Evolutionary conservation across 2,329 filamentous ascomycete genomes (phyloP), one percentile per base, ranked within the genome.

Genomic region (Lachnum nothofagi): DNA sequence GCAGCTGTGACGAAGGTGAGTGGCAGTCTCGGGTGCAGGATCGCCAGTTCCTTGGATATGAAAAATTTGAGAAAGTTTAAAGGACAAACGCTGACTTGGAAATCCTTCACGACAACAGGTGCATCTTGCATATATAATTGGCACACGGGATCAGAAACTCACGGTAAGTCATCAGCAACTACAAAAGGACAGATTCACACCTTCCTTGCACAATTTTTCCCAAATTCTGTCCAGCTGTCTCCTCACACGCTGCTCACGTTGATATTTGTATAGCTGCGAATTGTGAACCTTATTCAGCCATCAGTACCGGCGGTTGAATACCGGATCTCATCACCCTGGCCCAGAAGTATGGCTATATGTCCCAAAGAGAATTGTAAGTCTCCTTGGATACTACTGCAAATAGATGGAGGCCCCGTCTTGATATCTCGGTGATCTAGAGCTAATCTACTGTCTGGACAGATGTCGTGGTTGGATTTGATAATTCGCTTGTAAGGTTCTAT

Each of bases 391-490:
- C n/a, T n/a, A n/a, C n/a, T n/a, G n/a, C n/a, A n/a, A n/a, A n/a
- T n/a, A n/a, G n/a, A n/a, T n/a, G n/a, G n/a, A n/a, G n/a, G n/a
- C n/a, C n/a, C n/a, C n/a, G n/a, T n/a, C n/a, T n/a, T n/a, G n/a
- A n/a, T n/a, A n/a, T n/a, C n/a, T n/a, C n/a, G n/a, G n/a, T n/a
- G n/a, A n/a, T n/a, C n/a, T n/a, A n/a, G n/a, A n/a, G n/a, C n/a
- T n/a, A n/a, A n/a, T n/a, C n/a, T n/a, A n/a, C n/a, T n/a, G n/a
- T n/a, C n/a, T n/a, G n/a, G n/a, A n/a, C n/a, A n/a, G n/a, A n/a
- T 39, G 69, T 71, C 9, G 68, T 63, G 0, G 57, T 72, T 10
- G 69, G 69, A 4, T 72, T 72, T 49, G 68, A 70, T 16, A 67
- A 68, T 24, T 59, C 67, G 1, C 65, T 62, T 9, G 67, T 71